Evolutionary conservation across 306 rosid species (phyloP).

Genomic region (Clitoria ternatea): DNA sequence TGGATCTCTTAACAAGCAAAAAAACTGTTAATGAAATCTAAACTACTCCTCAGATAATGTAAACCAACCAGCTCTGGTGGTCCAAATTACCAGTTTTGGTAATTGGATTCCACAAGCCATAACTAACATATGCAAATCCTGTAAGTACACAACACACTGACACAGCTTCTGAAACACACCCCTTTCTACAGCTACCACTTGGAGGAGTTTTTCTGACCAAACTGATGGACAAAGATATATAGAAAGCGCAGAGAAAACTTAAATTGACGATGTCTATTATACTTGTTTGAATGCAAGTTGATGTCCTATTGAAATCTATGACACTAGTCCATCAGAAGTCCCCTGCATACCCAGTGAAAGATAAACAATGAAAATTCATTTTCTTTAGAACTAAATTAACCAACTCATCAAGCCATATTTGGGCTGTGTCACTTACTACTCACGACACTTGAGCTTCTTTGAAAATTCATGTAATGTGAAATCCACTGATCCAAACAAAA

Average conservation of each 20-base stretch:
- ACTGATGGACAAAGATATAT: not conserved
- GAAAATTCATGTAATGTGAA: too few relatives aligned
- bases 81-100: not conserved
- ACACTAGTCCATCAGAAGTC: too few relatives aligned
- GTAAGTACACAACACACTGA: not conserved
- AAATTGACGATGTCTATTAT: not conserved
- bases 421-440: too few relatives aligned
- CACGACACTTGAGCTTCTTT: too few relatives aligned
- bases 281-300: not conserved
- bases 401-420: too few relatives aligned
- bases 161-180: not conserved
- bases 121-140: not conserved
- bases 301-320: too few relatives aligned
- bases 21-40: not conserved
- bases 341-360: too few relatives aligned
- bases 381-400: too few relatives aligned
- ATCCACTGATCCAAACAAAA: too few relatives aligned
- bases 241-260: not conserved
- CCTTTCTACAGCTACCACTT: not conserved
- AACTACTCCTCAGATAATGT: not conserved
- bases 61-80: not conserved
- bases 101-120: not conserved
- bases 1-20: not conserved
- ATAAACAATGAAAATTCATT: too few relatives aligned
- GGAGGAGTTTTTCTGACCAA: not conserved